Base-by-base conservation (phyloP, 306 rosid genomes). In the Coriaria nepalensis region DNA sequence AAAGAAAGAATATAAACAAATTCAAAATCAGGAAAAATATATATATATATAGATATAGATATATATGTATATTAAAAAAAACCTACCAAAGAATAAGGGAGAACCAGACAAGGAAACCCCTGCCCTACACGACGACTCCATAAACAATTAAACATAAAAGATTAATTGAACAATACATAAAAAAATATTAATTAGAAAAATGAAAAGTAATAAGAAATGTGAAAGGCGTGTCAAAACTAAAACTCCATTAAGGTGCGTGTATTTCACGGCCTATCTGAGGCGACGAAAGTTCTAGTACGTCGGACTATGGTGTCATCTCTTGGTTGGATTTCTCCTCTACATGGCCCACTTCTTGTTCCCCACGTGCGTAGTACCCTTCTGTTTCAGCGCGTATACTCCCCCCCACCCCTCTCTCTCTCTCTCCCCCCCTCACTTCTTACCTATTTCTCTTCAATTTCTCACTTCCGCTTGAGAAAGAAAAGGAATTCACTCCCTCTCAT, bases 71-170 rank as follows among this genome's bases (percentile, higher is more conserved):
- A n/a, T 20, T 5, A 38, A 37, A 37, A 14, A 13, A 34, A 34
- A 55, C n/a, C n/a, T n/a, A n/a, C n/a, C n/a, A 47, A 14, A 52
- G 43, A 68, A 66, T 52, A 64, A 47, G 56, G 43, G 52, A 40
- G 70, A 70, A 60, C 72, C 61, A 64, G 78, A 77, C 80, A 71
- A 71, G 47, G 14, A 61, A 69, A 65, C 9, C 47, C 47, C 55
- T 62, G 33, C 74, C 83, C 76, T 57, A 74, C 72, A 55, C 56
- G 74, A 76, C 66, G 69, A 73, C 76, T 65, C 66, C 49, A 53
- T 64, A 73, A 71, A n/a, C n/a, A n/a, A n/a, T n/a, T n/a, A n/a
- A n/a, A 32, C 50, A 53, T 67, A 56, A 60, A 59, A 35, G 45
- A 56, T 45, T 37, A 7, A 14, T 50, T 6, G 33, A n/a, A 5